These are phyloP conservation scores for Ziziphus jujuba DNA, from an alignment of 306 rosid species.

Conservation along the genomic window DNA sequence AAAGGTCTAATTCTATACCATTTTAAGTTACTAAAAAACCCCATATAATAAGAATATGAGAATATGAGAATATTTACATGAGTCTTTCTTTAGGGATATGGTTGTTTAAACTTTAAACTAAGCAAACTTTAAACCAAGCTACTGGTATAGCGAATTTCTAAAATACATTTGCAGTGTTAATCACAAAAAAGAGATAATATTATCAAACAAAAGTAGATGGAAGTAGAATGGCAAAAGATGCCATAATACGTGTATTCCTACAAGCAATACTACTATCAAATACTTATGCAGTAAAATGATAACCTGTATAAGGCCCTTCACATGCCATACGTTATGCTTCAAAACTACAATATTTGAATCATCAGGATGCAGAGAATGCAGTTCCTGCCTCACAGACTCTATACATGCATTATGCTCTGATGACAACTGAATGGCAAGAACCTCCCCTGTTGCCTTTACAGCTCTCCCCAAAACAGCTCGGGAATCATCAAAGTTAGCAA, in stretches of 20 bases:
- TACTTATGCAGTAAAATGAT: conserved; percentile 3
- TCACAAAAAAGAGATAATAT: neutral
- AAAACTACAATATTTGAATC: conserved; percentile 77
- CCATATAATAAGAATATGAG: no score
- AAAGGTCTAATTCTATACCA: no score
- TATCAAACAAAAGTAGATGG: neutral
- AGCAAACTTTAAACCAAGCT: no score
- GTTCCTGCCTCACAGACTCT: conserved; percentile 80
- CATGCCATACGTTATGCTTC: conserved; percentile 94
- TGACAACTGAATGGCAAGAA: conserved; percentile 72
- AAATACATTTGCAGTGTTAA: neutral
- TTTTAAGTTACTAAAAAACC: no score
- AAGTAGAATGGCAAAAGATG: neutral
- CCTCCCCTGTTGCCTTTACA: conserved; percentile 77
- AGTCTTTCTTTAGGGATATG: no score
- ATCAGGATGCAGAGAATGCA: conserved; percentile 79
- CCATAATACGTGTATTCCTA: neutral
- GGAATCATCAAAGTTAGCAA: conserved; percentile 88
- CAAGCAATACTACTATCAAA: conserved; percentile 8
- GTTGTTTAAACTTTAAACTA: no score
- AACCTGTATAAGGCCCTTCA: conserved; percentile 87
- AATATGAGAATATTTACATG: no score
- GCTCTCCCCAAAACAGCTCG: conserved; percentile 88
- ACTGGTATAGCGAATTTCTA: neutral
- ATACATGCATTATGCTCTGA: conserved; percentile 74